These are phyloP conservation scores for Metschnikowia similis DNA, from an alignment of 805 yeast species.

Conservation along the genomic window DNA sequence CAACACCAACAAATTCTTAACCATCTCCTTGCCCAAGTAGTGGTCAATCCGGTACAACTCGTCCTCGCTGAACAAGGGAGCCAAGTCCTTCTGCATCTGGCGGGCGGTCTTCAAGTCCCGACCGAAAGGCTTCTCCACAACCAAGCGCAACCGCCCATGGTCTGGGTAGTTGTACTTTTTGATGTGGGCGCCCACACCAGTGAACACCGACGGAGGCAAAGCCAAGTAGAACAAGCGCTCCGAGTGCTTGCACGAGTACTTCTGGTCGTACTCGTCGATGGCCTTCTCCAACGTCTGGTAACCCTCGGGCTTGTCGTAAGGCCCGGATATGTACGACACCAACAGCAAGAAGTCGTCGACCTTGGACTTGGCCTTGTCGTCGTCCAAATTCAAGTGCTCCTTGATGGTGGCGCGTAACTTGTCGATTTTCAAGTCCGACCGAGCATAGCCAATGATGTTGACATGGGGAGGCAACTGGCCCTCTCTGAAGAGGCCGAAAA, in stretches of 20 bases:
- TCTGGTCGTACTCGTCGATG: slow-evolving; percentile 57
- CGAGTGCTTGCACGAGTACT: slow-evolving; percentile 42
- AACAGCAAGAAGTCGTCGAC: slow-evolving; percentile 62
- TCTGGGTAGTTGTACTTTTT: slow-evolving; percentile 58
- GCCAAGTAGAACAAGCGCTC: slow-evolving; percentile 91
- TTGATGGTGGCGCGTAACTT: slow-evolving; percentile 67
- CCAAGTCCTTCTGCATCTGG: slow-evolving; percentile 67
- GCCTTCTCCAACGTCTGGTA: slow-evolving; percentile 51
- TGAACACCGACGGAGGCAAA: slow-evolving; percentile 89
- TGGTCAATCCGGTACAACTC: slow-evolving; percentile 96
- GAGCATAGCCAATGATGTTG: slow-evolving; percentile 86
- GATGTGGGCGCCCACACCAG: slow-evolving; percentile 68
- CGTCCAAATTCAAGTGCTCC: slow-evolving; percentile 52
- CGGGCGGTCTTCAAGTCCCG: slow-evolving; percentile 79
- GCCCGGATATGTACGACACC: slow-evolving; percentile 68
- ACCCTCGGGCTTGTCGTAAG: slow-evolving; percentile 79
- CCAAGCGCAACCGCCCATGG: slow-evolving; percentile 68
- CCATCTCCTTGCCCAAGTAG: slow-evolving; percentile 97
- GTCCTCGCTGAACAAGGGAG: slow-evolving; percentile 85
- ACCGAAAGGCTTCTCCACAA: slow-evolving; percentile 97
- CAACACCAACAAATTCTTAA: slow-evolving; percentile 82
- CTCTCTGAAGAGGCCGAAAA: slow-evolving; percentile 61
- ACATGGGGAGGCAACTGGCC: slow-evolving; percentile 70
- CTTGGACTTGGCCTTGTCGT: slow-evolving; percentile 38
- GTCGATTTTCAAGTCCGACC: slow-evolving; percentile 65